Base-by-base conservation (phyloP, 2,329 filamentous ascomycete genomes). In the Mollisiaceae sp. region DNA sequence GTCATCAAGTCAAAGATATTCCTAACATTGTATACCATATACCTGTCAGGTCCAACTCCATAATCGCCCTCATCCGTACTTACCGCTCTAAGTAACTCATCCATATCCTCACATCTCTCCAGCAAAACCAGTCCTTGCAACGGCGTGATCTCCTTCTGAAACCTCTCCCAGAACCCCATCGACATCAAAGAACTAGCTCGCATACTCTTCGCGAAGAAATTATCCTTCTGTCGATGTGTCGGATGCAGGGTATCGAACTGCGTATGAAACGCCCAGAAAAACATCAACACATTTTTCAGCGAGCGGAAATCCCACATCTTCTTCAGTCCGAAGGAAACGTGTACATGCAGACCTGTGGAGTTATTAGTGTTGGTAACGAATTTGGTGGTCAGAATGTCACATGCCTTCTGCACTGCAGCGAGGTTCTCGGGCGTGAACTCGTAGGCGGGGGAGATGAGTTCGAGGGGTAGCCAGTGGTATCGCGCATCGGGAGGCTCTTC, bases 271-370 rank as follows among this genome's bases (percentile, higher is more conserved):
- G 72, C 71, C 56, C 69, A 70, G 18, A 70, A 56, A n/a, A 75
- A 64, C 3, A 68, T 69, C 20, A 76, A 14, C 6, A 78, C 43
- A 39, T 75, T 77, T 47, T 72, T 72, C 9, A 78, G 11, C 8
- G 8, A 12, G 11, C 24, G 22, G 9, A 74, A 59, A 2, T 66
- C 14, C 24, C 24, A 54, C 18, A 18, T 14, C 15, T 32, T 54
- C 4, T 54, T 24, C 12, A 18, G 8, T 27, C 50, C 24, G 18
- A 54, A 54, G 1, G 76, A 75, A 32, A 78, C 63, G 14, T 54
- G 50, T 1, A 54, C 50, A 12, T 54, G 50, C 3, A 54, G 24
- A 18, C 50, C 50, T 54, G 24, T 54, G 22, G 22, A 32, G 5
- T 54, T 12, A 27, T 54, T 54, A 35, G 24, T 54, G 14, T 54